phyloP scores from a whole-genome alignment of 768 basidiomycete species.

The Auriscalpium vulgare region DNA sequence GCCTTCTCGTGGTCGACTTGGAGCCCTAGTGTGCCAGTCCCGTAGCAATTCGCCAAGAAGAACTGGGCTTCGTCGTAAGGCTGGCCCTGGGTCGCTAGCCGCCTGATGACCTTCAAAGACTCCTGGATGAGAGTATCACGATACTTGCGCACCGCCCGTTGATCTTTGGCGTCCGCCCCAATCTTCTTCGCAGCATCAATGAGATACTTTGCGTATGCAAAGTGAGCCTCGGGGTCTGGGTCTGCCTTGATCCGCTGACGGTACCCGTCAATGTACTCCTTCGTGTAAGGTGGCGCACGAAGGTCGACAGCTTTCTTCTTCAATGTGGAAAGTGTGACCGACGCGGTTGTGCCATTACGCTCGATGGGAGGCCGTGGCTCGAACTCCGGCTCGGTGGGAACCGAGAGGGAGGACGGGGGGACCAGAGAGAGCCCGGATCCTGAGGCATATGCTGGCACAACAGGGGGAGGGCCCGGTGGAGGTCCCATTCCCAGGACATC shows the following conservation, averaged over 20 bases:
- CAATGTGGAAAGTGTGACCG: slow-evolving; percentile 47
- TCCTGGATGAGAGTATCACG: slow-evolving; percentile 82
- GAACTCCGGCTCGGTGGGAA: slow-evolving; percentile 32
- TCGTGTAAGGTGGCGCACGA: slow-evolving; percentile 81
- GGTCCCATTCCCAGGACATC: slow-evolving; percentile 74
- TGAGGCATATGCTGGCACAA: background rate
- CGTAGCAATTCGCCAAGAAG: slow-evolving; percentile 95
- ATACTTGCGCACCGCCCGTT: slow-evolving; percentile 83
- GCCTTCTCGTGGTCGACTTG: slow-evolving; percentile 97
- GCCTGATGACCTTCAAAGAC: slow-evolving; percentile 85
- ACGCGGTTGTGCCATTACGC: slow-evolving; percentile 50
- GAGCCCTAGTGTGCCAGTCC: slow-evolving; percentile 91
- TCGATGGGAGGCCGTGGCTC: slow-evolving; percentile 50
- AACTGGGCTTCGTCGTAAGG: slow-evolving; percentile 96
- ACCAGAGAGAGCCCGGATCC: slow-evolving; percentile 3
- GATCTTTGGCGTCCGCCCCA: slow-evolving; percentile 61
- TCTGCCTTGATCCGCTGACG: slow-evolving; percentile 95
- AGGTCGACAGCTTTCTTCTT: slow-evolving; percentile 81
- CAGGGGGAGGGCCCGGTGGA: slow-evolving; percentile 31
- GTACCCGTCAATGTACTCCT: slow-evolving; percentile 96
- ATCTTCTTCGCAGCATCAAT: slow-evolving; percentile 97
- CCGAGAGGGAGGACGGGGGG: slow-evolving; percentile 16
- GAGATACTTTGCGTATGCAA: slow-evolving; percentile 96
- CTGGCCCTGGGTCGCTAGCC: slow-evolving; percentile 86
- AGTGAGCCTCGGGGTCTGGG: slow-evolving; percentile 97